These are phyloP conservation scores for Rheum nobile DNA, from an alignment of 148 eudicot genomes.

Conservation along the genomic window DNA sequence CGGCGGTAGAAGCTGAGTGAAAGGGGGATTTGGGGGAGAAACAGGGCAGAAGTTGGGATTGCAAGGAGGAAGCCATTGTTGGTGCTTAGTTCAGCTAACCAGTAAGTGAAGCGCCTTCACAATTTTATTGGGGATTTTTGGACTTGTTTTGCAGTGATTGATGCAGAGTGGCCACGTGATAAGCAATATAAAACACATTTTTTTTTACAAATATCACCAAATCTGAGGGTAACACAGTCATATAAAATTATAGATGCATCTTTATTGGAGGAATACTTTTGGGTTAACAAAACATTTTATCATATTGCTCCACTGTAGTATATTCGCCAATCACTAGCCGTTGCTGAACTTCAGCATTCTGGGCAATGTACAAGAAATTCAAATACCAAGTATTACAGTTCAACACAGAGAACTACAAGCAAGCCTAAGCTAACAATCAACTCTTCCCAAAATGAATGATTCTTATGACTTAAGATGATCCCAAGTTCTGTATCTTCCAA, in stretches of 20 bases:
- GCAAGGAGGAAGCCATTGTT: constrained; percentile 26
- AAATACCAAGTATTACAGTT: not conserved
- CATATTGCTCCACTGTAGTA: not conserved
- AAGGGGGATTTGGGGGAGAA: constrained; percentile 19
- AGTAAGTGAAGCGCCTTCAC: not conserved
- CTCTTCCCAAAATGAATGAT: too few relatives aligned
- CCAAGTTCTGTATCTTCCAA: not conserved
- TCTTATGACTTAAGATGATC: too few relatives aligned
- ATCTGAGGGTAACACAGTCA: not conserved
- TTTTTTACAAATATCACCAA: not conserved
- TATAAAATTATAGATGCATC: not conserved
- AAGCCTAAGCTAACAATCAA: too few relatives aligned
- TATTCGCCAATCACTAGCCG: not conserved
- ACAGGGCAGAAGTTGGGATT: constrained; percentile 29
- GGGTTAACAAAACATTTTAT: not conserved
- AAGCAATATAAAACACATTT: not conserved
- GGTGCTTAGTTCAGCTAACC: not conserved
- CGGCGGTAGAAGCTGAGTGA: not conserved
- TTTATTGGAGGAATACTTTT: not conserved
- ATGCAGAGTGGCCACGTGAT: not conserved
- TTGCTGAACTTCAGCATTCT: not conserved
- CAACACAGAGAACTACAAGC: too few relatives aligned
- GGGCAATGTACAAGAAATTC: not conserved
- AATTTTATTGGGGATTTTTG: not conserved
- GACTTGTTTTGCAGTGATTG: not conserved